Percentiles rank a stretch among this genome's conserved stretches.
phyloP scores from a whole-genome alignment of 202 grass and related monocot species.

The Miscanthus sacchariflorus region DNA sequence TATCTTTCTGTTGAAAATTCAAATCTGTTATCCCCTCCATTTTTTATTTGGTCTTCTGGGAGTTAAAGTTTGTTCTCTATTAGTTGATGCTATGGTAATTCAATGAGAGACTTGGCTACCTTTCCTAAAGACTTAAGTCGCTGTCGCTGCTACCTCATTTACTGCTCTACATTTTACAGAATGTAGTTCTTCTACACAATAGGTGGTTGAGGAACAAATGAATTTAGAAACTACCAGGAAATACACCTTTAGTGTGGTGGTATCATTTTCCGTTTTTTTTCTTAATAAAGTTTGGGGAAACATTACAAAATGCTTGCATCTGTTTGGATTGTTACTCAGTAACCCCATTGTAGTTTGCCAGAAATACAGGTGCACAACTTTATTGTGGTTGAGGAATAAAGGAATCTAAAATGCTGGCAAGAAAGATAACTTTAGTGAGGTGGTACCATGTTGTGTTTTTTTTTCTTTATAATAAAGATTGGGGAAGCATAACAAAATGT shows the following conservation, averaged over 20 bases:
- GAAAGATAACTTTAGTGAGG: background rate
- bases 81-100: constrained; percentile 1
- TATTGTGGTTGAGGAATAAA: background rate
- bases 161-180: background rate
- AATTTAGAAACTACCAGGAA: constrained; percentile 9
- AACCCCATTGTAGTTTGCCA: constrained; percentile 16
- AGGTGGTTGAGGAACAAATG: background rate
- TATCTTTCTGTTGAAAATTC: constrained; percentile 40
- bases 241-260: background rate
- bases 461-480: background rate
- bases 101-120: background rate
- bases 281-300: background rate
- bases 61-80: constrained; percentile 8
- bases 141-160: background rate
- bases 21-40: background rate
- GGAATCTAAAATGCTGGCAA: background rate
- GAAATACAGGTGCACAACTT: background rate
- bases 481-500: constrained; percentile 5
- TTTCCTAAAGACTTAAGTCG: constrained; percentile 12
- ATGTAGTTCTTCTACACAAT: background rate
- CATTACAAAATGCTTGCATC: constrained; percentile 26
- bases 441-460: background rate
- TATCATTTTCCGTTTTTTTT: background rate
- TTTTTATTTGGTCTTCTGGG: constrained; percentile 11
- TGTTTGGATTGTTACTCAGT: constrained; percentile 1